Conservation (phyloP, 495 filamentous ascomycete genomes). For the Staphylotrichum tortipilum region DNA sequence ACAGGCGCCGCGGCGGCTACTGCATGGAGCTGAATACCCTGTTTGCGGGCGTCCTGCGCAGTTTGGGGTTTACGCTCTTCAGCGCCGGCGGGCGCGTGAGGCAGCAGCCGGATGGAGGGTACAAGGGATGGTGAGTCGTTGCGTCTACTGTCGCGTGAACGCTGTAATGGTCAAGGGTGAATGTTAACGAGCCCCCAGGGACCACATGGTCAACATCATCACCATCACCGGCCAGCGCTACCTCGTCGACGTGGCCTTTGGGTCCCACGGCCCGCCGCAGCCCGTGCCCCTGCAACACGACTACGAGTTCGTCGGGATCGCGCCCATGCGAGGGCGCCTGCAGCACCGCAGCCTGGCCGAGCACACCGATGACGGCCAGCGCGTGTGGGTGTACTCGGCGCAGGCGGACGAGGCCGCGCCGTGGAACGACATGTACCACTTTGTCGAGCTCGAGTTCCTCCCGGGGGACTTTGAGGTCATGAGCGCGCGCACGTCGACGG, state of each 20-base stretch:
- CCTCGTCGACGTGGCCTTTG: conserved; percentile 66
- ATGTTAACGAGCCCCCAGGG: conserved; percentile 29
- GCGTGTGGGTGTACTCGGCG: conserved; percentile 37
- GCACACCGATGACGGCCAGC: conserved; percentile 22
- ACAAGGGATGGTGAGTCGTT: conserved; percentile 29
- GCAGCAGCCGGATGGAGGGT: conserved; percentile 17
- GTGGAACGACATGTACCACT: conserved; percentile 36
- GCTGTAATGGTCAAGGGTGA: too few species aligned
- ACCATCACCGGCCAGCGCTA: conserved; percentile 43
- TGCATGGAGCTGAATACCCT: conserved; percentile 70
- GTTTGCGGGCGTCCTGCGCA: conserved; percentile 54
- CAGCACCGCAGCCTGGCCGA: conserved; percentile 20
- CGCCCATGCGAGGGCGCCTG: conserved; percentile 7
- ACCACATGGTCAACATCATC: conserved; percentile 65
- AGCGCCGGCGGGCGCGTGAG: conserved; percentile 34
- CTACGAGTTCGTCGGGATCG: conserved; percentile 8
- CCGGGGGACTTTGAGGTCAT: conserved; percentile 48
- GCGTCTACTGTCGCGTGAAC: not conserved
- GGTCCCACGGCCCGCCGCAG: conserved; percentile 30
- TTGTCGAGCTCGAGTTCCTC: conserved; percentile 37
- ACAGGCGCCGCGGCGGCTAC: conserved; percentile 50
- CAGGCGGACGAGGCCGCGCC: conserved; percentile 9
- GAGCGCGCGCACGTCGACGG: conserved; percentile 43
- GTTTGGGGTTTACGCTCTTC: conserved; percentile 52
- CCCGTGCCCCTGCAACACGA: conserved; percentile 26